Base-by-base conservation (phyloP, 257 asterid genomes). In the Prunella vulgaris region DNA sequence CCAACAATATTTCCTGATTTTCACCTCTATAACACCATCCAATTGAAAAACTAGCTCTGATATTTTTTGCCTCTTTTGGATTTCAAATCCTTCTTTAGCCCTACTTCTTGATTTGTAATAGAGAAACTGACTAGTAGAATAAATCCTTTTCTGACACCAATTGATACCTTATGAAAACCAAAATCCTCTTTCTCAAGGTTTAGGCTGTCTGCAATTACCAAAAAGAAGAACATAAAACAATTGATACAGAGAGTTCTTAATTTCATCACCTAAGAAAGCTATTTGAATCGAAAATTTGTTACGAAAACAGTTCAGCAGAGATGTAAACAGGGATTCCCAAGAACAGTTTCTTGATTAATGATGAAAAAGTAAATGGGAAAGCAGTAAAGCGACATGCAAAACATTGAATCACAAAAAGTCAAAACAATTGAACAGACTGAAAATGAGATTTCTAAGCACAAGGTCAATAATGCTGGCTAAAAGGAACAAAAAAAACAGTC, bases 391-490 rank as follows among this genome's bases (percentile, higher is more conserved):
- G 33, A 70, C 74, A 58, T 74, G 79, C 76, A 69, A 24, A 42
- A 60, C 17, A 35, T 18, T 49, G 42, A 71, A 78, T 66, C 71
- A 42, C 30, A 51, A 37, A 60, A 75, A 60, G 77, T 75, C 77
- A 74, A n/a, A n/a, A 83, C 49, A 64, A n/a, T 60, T 52, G 24
- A 74, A 54, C 54, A 73, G 44, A 64, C n/a, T 25, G 52, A 21
- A 27, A 24, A 59, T 3, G 48, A 28, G 60, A 61, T 54, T 40
- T 49, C 13, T 33, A 51, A 22, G n/a, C 9, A 1, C 49, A 46
- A 60, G 25, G 81, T 71, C 81, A 85, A 71, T 6, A 66, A 42
- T 52, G 75, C 37, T 13, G 12, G 76, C 83, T 64, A 13, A 51
- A 5, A 24, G 44, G 38, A 5, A 5, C 5, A 28, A 10, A 30